These are phyloP conservation scores for Boletus tylopilopsis DNA, from an alignment of 768 basidiomycete genomes.

Conservation along the genomic window DNA sequence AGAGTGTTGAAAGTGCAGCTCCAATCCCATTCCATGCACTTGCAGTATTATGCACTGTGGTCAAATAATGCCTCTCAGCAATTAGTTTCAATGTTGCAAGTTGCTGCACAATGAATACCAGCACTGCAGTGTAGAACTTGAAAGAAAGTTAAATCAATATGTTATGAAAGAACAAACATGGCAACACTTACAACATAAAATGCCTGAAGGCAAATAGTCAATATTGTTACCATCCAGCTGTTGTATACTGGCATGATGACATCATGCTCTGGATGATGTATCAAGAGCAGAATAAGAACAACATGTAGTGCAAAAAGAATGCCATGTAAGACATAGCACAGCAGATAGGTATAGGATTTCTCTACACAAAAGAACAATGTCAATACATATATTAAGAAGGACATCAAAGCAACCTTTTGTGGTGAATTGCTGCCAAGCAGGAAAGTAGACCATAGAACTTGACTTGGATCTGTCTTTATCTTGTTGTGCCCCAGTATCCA, in stretches of 20 bases:
- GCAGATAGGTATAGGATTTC: not conserved
- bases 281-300: not conserved
- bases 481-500: not conserved
- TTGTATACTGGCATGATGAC: not conserved
- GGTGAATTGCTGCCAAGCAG: not conserved
- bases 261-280: not conserved
- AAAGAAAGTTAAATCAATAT: not conserved
- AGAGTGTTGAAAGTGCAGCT: slow-evolving; percentile 11
- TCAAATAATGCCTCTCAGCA: slow-evolving; percentile 8
- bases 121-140: slow-evolving; percentile 13
- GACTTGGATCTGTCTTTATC: not conserved
- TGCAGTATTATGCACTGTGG: slow-evolving; percentile 16
- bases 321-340: not conserved
- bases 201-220: not conserved
- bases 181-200: not conserved
- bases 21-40: slow-evolving; percentile 23
- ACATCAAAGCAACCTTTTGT: not conserved
- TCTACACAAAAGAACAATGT: not conserved
- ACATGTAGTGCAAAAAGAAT: not conserved
- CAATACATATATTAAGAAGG: not conserved
- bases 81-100: slow-evolving; percentile 7
- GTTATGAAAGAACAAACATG: not conserved
- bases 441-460: not conserved
- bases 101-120: slow-evolving; percentile 20
- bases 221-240: not conserved